These are phyloP conservation scores for Dorcoceras hygrometricum DNA, from an alignment of 257 asterid species.

Conservation along the genomic window DNA sequence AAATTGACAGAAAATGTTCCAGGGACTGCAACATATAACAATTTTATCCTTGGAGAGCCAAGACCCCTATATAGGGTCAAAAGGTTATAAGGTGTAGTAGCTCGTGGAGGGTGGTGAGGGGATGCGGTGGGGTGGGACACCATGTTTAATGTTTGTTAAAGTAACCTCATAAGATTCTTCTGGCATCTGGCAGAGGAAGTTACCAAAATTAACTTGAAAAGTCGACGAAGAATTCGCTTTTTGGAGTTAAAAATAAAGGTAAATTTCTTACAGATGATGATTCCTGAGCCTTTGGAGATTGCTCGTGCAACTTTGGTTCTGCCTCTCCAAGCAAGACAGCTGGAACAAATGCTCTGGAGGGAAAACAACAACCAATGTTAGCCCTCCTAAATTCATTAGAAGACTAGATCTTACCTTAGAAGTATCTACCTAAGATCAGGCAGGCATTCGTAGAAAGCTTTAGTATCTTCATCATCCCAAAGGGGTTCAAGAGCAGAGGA, in stretches of 20 bases:
- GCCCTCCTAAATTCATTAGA: slow-evolving; percentile 19
- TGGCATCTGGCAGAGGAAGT: slow-evolving; percentile 19
- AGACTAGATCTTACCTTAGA: slow-evolving; percentile 24
- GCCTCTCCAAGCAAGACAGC: slow-evolving; percentile 97
- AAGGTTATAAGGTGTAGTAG: too few species aligned
- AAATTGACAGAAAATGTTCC: background rate
- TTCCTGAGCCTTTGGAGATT: slow-evolving; percentile 73
- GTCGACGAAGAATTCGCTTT: slow-evolving; percentile 10
- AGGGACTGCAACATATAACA: slow-evolving; percentile 8
- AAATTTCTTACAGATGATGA: slow-evolving; percentile 57
- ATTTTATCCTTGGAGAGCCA: slow-evolving; percentile 6
- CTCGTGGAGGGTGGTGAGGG: too few species aligned
- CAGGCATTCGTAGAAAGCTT: slow-evolving; percentile 90
- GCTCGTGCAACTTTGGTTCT: slow-evolving; percentile 78
- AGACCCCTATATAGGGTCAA: too few species aligned
- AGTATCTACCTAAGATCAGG: slow-evolving; percentile 86
- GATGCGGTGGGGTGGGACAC: background rate
- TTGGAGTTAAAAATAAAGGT: slow-evolving; percentile 14
- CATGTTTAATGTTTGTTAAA: background rate
- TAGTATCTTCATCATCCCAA: slow-evolving; percentile 99
- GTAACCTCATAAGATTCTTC: slow-evolving; percentile 12
- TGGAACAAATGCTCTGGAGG: slow-evolving; percentile 93
- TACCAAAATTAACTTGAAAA: slow-evolving; percentile 10
- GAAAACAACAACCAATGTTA: slow-evolving; percentile 27
- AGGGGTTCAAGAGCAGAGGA: slow-evolving; percentile 74